These are phyloP conservation scores for Nicotiana tabacum DNA, from an alignment of 257 asterid species.

Conservation along the genomic window DNA sequence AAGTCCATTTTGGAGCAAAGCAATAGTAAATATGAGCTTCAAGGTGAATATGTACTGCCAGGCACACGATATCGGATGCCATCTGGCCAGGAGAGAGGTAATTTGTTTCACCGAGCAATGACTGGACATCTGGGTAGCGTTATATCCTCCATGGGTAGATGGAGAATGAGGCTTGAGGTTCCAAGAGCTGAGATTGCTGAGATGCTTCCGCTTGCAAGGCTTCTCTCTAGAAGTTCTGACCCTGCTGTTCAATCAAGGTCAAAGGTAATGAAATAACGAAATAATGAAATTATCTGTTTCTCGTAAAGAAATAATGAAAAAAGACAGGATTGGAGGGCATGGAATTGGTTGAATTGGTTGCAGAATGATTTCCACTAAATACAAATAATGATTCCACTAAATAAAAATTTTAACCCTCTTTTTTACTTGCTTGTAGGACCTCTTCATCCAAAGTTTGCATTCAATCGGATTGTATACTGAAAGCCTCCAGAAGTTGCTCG, in stretches of 20 bases:
- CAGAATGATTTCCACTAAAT: constrained; percentile 11
- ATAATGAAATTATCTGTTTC: not conserved
- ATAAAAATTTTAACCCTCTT: not conserved
- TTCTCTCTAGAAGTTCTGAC: constrained; percentile 94
- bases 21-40: constrained; percentile 92
- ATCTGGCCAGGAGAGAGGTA: constrained; percentile 78
- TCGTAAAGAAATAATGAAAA: not conserved
- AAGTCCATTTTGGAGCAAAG: constrained; percentile 90
- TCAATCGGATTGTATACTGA: constrained; percentile 80
- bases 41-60: constrained; percentile 98
- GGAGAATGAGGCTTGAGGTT: constrained; percentile 99
- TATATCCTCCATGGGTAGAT: constrained; percentile 98
- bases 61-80: constrained; percentile 89
- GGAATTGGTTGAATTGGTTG: constrained; percentile 17
- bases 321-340: not conserved
- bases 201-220: constrained; percentile 99
- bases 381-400: constrained; percentile 6
- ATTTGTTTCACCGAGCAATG: constrained; percentile 85
- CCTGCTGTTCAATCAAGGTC: constrained; percentile 98
- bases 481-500: constrained; percentile 88
- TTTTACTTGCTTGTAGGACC: constrained; percentile 46
- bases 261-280: constrained; percentile 45
- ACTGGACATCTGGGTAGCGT: constrained; percentile 93
- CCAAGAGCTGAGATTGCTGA: constrained; percentile 97
- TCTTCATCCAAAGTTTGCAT: constrained; percentile 88